Evolutionary conservation across 2,329 filamentous ascomycete species (phyloP), one percentile per base, ranked within the genome.

Genomic region (Diaporthe amygdali): DNA sequence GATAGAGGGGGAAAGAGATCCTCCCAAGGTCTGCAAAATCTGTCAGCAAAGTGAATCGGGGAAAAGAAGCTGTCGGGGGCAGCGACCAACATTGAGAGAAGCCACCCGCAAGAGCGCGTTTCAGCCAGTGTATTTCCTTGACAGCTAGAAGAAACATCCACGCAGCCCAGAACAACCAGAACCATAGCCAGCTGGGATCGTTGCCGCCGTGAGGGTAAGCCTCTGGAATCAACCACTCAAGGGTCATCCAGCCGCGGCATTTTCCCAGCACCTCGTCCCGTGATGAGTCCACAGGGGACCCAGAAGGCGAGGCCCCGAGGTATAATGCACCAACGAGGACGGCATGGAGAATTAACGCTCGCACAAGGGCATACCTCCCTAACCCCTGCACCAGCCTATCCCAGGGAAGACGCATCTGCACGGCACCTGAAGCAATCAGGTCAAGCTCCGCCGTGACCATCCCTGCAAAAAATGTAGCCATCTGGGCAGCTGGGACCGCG

Each of bases 111-210:
- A 69, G 66, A 14, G 68, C 22, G 15, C 51, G 34, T 2, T 55
- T 37, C 37, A 61, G 30, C 72, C 72, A 73, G 25, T 34, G 27
- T 14, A 73, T 68, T 44, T 70, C 70, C 32, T 68, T 61, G 32
- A 22, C 41, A 20, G 59, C 64, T 4, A 72, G 27, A 32, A 72
- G 34, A 12, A 70, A 41, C 6, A 72, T 27, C 72, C 72, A 73
- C 2, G 72, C 66, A n/a, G 72, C 72, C 69, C 72, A 73, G 47
- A 73, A 70, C n/a, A 73, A 49, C 70, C 72, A 73, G 34, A 72
- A 72, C 34, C 34, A 56, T 8, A 56, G 54, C 54, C 54, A 56
- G n/a, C 34, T 56, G 34, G 54, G 32, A 41, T 47, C 39, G 46
- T 56, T 37, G 22, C 67, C 66, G n/a, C 39, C 51, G n/a, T 47